Evolutionary conservation across 306 rosid species (phyloP).

Genomic region (Styphnolobium japonicum): DNA sequence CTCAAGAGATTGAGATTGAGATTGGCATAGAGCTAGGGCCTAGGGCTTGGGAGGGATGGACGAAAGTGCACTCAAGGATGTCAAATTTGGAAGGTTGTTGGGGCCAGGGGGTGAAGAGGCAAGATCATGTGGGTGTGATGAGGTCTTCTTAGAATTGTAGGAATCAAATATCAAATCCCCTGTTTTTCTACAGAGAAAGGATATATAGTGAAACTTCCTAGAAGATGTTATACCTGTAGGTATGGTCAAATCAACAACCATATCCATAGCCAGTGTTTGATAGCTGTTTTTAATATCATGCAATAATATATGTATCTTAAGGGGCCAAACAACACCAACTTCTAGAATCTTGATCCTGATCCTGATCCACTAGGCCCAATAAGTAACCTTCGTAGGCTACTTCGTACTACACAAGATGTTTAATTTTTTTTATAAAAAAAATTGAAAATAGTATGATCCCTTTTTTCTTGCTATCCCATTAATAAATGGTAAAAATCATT

Average conservation of each 20-base stretch:
- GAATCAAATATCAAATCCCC: conserved; percentile 39
- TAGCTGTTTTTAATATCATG: conserved; percentile 42
- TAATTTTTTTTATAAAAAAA: not conserved
- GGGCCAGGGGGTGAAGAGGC: conserved; percentile 53
- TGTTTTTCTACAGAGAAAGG: conserved; percentile 14
- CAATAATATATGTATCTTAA: not conserved
- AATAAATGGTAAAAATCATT: not conserved
- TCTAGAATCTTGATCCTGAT: conserved; percentile 22
- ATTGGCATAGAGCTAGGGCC: no score
- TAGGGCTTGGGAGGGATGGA: conserved; percentile 38
- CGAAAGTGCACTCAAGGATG: conserved; percentile 39
- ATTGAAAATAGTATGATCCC: no score
- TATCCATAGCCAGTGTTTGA: conserved; percentile 47
- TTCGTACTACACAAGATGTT: conserved; percentile 8
- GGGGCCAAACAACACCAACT: conserved; percentile 19
- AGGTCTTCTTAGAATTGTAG: conserved; percentile 6
- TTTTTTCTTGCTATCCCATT: not conserved
- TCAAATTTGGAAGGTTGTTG: conserved; percentile 41
- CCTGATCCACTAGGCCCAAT: conserved; percentile 15
- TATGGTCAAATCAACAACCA: conserved; percentile 33
- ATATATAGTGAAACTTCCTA: conserved; percentile 41
- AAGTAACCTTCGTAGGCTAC: conserved; percentile 32
- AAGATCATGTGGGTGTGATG: conserved; percentile 55
- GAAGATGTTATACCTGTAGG: conserved; percentile 4
- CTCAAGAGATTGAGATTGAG: not conserved